Percentiles rank a stretch among this genome's conserved stretches.
These are phyloP conservation scores for Mucor indicus DNA, from an alignment of 371 early-diverging fungal species.

Conservation along the genomic window DNA sequence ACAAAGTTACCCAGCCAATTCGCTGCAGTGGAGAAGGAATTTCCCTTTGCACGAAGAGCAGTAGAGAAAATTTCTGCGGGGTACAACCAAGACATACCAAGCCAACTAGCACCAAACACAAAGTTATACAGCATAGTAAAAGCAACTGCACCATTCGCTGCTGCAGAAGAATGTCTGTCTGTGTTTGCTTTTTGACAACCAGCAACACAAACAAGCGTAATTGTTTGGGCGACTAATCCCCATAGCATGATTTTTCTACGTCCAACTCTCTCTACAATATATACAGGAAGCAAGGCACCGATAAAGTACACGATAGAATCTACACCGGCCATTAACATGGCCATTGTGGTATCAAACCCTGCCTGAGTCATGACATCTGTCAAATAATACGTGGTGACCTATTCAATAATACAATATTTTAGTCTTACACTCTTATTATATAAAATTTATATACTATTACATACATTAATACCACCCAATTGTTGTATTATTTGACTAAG, in stretches of 20 bases:
- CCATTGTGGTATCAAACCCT: constrained; percentile 38
- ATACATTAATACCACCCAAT: constrained; percentile 41
- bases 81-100: constrained; percentile 54
- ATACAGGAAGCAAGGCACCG: constrained; percentile 48
- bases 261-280: constrained; percentile 42
- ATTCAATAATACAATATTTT: too few species aligned
- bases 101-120: constrained; percentile 57
- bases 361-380: constrained; percentile 44
- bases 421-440: too few species aligned
- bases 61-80: constrained; percentile 68
- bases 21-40: constrained; percentile 50
- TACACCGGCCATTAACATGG: constrained; percentile 48
- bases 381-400: constrained; percentile 36
- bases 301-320: constrained; percentile 48
- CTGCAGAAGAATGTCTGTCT: constrained; percentile 1
- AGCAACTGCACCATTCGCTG: constrained; percentile 38
- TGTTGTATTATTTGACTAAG: constrained; percentile 51
- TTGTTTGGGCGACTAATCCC: constrained; percentile 33
- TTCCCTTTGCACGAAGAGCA: constrained; percentile 45
- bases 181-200: constrained; percentile 22
- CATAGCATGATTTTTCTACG: constrained; percentile 45
- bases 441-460: too few species aligned
- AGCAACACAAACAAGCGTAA: constrained; percentile 41
- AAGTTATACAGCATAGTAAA: constrained; percentile 45
- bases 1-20: constrained; percentile 62